These are phyloP conservation scores for Venturiaceae sp. DNA, from an alignment of 2,329 filamentous ascomycete genomes.

Conservation along the genomic window DNA sequence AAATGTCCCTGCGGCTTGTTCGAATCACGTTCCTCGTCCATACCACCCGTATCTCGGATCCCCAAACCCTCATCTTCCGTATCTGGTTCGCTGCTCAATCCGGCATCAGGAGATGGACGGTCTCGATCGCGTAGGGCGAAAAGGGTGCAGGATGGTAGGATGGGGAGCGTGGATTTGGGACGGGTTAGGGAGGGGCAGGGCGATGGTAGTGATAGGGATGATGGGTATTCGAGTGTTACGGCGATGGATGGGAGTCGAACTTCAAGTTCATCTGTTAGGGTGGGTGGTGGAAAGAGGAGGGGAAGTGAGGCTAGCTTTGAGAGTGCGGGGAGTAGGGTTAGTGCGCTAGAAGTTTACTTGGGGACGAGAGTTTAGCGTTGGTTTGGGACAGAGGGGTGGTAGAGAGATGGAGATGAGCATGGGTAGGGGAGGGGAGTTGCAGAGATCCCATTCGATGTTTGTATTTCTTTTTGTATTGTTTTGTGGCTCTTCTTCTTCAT, in stretches of 20 bases:
- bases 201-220: not conserved
- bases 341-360: conserved; percentile 27
- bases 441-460: not conserved
- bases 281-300: conserved; percentile 10
- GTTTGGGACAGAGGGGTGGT: not conserved
- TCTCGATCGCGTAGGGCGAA: not conserved
- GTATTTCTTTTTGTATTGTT: not conserved
- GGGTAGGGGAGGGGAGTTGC: not conserved
- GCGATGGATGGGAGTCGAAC: not conserved
- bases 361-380: conserved; percentile 12
- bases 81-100: not conserved
- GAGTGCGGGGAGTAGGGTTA: conserved; percentile 17
- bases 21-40: too few relatives aligned
- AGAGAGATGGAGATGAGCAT: too few relatives aligned
- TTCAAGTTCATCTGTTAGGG: not conserved
- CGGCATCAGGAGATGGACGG: not conserved
- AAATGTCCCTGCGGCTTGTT: conserved; percentile 14
- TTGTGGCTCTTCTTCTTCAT: too few relatives aligned
- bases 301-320: conserved; percentile 16
- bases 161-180: not conserved
- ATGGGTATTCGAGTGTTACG: not conserved
- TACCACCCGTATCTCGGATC: too few relatives aligned
- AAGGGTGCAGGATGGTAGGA: not conserved
- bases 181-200: not conserved
- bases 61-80: too few relatives aligned